Evolutionary conservation across 768 basidiomycete species (phyloP).

Genomic region (Suillus brevipes): DNA sequence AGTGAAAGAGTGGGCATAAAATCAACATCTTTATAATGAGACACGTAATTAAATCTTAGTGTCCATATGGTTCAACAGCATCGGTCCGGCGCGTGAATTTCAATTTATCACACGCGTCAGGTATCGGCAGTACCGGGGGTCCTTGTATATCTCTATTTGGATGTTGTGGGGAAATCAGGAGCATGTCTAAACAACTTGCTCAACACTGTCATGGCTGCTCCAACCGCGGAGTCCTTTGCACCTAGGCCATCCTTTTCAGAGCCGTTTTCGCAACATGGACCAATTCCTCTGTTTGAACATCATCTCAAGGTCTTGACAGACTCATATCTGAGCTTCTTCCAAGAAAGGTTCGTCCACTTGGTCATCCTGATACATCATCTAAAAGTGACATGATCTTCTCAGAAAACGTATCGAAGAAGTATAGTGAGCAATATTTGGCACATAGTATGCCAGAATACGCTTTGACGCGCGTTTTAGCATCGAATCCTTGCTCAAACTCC

Average conservation of each 20-base stretch:
- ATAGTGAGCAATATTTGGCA: constrained; percentile 54
- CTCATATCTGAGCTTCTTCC: constrained; percentile 82
- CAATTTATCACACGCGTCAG: neutral
- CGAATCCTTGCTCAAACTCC: constrained; percentile 70
- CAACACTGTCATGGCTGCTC: constrained; percentile 15
- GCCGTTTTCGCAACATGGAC: constrained; percentile 41
- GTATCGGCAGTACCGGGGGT: neutral
- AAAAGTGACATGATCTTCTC: constrained; percentile 14
- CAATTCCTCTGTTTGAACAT: constrained; percentile 68
- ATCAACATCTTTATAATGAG: neutral
- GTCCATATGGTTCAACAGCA: neutral
- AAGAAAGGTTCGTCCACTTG: constrained; percentile 63
- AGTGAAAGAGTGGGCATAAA: neutral
- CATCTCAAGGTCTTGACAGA: constrained; percentile 67
- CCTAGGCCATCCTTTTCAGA: constrained; percentile 31
- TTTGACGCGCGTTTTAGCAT: constrained; percentile 46
- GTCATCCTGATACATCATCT: constrained; percentile 19
- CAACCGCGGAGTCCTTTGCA: constrained; percentile 23
- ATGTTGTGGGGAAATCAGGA: constrained; percentile 12
- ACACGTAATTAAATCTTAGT: neutral
- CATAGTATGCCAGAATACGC: constrained; percentile 3
- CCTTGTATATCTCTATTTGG: constrained; percentile 7
- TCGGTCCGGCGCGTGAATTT: neutral
- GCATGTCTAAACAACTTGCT: constrained; percentile 6
- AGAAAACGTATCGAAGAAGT: constrained; percentile 84